Evolutionary conservation across 2,329 filamentous ascomycete species (phyloP), one percentile per base, ranked within the genome.

Genomic region (Cladosporium phlei): DNA sequence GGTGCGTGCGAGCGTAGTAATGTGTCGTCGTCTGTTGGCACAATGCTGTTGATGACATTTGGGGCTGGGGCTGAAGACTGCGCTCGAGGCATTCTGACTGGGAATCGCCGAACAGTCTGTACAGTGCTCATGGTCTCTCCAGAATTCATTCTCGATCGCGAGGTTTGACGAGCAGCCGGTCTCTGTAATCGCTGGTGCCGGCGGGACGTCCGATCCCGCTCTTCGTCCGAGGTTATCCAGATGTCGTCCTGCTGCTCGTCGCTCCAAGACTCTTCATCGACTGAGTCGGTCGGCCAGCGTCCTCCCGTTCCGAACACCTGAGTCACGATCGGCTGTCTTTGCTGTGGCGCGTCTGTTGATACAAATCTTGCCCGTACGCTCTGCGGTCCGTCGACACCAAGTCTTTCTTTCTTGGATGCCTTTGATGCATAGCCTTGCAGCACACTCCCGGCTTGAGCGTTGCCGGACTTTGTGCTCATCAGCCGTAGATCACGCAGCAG

Each of bases 151-250:
- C 48, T 32, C 3, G 57, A 53, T 8, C 53, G 46, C 19, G 56
- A 58, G 8, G 53, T 52, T 27, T 58, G 55, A n/a, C 55, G 51
- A 16, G 47, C 54, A 10, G 52, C 48, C 14, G 55, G 50, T 27
- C 55, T 50, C 11, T 39, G 38, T 38, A 12, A 33, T 11, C 30
- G 33, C 19, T 44, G 39, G 28, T 46, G 37, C 30, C 34, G 45
- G 16, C 42, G 44, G 2, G 22, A 37, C 16, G 25, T 40, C n/a
- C 34, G 35, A 17, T 38, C 48, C 5, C 29, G 14, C 10, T 55
- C 48, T 21, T 49, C 38, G 1, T 62, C 58, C 1, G 58, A 59
- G 0, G 62, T 65, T 17, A 63, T 52, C 62, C 62, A 65, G 16
- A 60, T 60, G 24, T 62, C 59, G 19, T 55, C 49, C 24, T 57